Evolutionary conservation across 345 rosid species (phyloP).

Genomic region (Ricinus communis): DNA sequence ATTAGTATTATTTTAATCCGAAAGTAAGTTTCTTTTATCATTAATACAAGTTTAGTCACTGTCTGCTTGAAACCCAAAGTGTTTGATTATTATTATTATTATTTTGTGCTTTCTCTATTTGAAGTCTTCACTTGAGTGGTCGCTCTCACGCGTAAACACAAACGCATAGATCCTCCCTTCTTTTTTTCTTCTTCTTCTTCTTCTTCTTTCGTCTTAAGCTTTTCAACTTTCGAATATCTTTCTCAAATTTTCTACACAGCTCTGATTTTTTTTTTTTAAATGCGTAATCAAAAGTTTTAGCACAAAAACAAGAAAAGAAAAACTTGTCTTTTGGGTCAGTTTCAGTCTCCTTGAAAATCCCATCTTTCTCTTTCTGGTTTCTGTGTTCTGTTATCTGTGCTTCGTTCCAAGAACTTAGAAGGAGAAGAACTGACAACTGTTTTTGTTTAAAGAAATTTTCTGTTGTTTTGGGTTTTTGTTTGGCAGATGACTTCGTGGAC

Average conservation of each 20-base stretch:
- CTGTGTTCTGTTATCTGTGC: not conserved
- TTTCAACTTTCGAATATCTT: no score
- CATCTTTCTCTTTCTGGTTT: not conserved
- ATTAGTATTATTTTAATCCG: conserved; percentile 14
- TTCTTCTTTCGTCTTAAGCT: no score
- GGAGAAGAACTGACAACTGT: not conserved
- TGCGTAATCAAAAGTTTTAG: not conserved
- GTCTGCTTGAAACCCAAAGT: not conserved
- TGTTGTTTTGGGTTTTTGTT: not conserved
- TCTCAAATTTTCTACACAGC: conserved; percentile 11
- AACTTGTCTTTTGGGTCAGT: not conserved
- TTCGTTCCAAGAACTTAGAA: not conserved
- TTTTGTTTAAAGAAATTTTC: not conserved
- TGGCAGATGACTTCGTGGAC: not conserved
- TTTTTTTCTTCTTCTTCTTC: conserved; percentile 1
- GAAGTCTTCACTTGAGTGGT: conserved; percentile 18
- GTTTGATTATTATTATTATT: not conserved
- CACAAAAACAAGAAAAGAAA: no score
- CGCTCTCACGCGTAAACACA: conserved; percentile 39
- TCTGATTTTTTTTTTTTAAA: not conserved
- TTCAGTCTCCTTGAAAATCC: no score
- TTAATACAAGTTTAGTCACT: conserved; percentile 13
- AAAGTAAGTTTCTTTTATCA: conserved; percentile 4
- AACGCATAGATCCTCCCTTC: conserved; percentile 7
- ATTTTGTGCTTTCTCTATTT: not conserved